Conservation (phyloP, 169 alveolate species). For the Toxoplasma gondii region DNA sequence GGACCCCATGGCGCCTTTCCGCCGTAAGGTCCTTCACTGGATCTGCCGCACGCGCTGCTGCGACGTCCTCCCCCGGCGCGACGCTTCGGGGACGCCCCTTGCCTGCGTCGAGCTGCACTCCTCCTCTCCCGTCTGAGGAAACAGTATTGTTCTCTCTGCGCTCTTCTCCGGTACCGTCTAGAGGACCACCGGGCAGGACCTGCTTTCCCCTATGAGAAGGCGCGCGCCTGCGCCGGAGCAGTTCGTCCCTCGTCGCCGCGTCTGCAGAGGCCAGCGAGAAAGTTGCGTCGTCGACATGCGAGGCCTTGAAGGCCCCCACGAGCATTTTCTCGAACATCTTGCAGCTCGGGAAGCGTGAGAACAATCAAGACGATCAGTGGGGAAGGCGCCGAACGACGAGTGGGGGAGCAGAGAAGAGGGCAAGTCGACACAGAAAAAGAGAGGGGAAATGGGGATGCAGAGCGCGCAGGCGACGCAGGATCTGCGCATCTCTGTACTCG, state of each 20-base stretch:
- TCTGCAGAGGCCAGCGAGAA: background rate
- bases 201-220: background rate
- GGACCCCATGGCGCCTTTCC: background rate
- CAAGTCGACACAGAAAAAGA: too few relatives aligned
- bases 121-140: too few relatives aligned
- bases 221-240: background rate
- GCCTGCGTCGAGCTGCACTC: too few relatives aligned
- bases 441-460: too few relatives aligned
- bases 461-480: too few relatives aligned
- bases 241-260: background rate
- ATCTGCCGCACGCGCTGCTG: background rate
- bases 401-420: too few relatives aligned
- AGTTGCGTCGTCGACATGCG: background rate
- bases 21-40: background rate
- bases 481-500: too few relatives aligned
- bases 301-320: background rate
- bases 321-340: conserved; percentile 9
- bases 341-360: background rate
- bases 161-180: background rate
- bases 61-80: background rate
- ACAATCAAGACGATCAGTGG: too few relatives aligned
- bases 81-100: too few relatives aligned
- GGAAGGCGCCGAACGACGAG: too few relatives aligned
- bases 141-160: background rate
- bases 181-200: background rate